Evolutionary conservation across 2,329 filamentous ascomycete genomes (phyloP).

Genomic region (Sporothrix schenckii): DNA sequence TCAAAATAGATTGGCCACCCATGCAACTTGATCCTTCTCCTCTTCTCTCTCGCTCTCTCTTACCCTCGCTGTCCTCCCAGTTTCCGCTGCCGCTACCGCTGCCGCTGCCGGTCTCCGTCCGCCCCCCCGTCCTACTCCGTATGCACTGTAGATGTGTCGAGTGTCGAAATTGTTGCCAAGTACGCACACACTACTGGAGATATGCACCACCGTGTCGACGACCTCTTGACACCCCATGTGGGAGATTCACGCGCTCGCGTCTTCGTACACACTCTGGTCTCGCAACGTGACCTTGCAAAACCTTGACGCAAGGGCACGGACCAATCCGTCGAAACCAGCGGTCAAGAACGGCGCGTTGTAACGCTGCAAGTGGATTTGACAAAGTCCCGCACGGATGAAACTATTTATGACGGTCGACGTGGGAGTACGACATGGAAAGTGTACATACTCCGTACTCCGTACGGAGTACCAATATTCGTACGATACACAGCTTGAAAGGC

Average conservation of each 20-base stretch:
- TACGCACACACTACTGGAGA: neutral
- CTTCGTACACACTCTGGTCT: neutral
- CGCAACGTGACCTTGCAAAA: neutral
- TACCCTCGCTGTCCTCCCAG: neutral
- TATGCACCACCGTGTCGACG: slow-evolving; percentile 10
- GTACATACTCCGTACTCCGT: too few relatives aligned
- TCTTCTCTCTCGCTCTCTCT: neutral
- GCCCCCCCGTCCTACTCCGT: neutral
- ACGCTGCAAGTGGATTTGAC: slow-evolving; percentile 18
- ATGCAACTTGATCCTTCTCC: neutral
- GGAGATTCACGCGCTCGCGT: slow-evolving; percentile 6
- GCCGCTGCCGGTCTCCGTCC: slow-evolving; percentile 11
- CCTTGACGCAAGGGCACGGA: slow-evolving; percentile 25
- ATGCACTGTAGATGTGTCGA: neutral
- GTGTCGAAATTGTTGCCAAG: neutral
- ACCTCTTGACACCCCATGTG: neutral
- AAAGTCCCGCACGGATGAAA: slow-evolving; percentile 19
- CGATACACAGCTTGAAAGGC: too few relatives aligned
- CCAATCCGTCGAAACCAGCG: slow-evolving; percentile 7
- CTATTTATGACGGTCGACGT: neutral
- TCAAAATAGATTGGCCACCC: slow-evolving; percentile 11
- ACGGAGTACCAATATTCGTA: too few relatives aligned
- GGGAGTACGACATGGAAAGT: too few relatives aligned
- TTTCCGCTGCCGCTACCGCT: neutral
- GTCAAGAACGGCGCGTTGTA: slow-evolving; percentile 27